Base-by-base conservation (phyloP, 208 protist species). In the Crithidia acanthocephali region DNA sequence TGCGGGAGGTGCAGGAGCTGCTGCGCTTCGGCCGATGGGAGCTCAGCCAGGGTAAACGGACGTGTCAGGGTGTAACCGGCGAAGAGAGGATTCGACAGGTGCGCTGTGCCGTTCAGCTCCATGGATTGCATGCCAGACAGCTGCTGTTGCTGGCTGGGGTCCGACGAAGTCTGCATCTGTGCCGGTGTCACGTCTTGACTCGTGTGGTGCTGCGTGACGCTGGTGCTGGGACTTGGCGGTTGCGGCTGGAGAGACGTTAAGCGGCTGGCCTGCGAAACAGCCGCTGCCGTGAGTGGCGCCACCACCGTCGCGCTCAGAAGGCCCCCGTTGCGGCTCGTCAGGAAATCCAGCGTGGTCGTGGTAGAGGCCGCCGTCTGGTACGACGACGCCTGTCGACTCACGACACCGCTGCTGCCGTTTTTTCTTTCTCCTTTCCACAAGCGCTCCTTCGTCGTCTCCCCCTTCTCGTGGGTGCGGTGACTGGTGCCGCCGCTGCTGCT, bases 1-100 rank as follows among this genome's bases (percentile, higher is more conserved):
- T 18, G 32, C 0, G 76, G 76, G 8, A 76, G 62, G 9, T 22
- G 52, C 30, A 72, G 57, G n/a, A 83, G 35, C 9, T 13, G 30
- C 23, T 32, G 37, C n/a, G 65, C 65, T 4, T 23, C 58, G 13
- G 52, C 8, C 1, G 47, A 18, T 10, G 48, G 6, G 9, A 81
- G 57, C 33, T 81, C 68, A 10, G 58, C 32, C 16, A 81, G 50
- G 23, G 63, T 55, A 48, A 81, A 81, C 20, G 69, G 68, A 2
- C 35, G 45, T 10, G 56, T 53, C 27, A 47, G 15, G 2, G 66
- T 59, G 47, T 80, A 74, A 55, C 64, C 63, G 42, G 25, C 68
- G 0, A 68, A 27, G 18, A 76, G 32, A 0, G 69, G 64, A 22
- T 63, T 70, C 16, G 45, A 33, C 0, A n/a, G 3, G 22, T 45